phyloP scores from a whole-genome alignment of 2,329 filamentous ascomycete genomes.

The Tolypocladium pustulatum region DNA sequence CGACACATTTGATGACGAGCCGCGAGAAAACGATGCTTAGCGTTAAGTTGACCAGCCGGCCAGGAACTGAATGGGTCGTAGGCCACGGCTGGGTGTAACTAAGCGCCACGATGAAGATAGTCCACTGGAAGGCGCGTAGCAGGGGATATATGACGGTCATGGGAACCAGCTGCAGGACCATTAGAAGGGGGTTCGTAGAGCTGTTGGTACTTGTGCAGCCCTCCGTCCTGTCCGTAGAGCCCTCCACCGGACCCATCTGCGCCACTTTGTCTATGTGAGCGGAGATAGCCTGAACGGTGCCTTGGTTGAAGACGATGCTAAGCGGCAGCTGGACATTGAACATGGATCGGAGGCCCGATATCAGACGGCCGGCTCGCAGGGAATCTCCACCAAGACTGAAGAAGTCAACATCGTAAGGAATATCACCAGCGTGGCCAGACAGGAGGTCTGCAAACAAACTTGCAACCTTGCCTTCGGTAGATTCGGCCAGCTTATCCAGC shows the following conservation, averaged over 20 bases:
- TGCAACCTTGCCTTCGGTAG: conserved; percentile 26
- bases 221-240: conserved; percentile 10
- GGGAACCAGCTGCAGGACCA: conserved; percentile 40
- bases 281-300: conserved; percentile 30
- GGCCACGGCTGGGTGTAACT: conserved; percentile 26
- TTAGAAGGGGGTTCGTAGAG: conserved; percentile 36
- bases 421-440: conserved; percentile 23
- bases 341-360: conserved; percentile 38
- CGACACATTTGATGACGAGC: conserved; percentile 24
- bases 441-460: conserved; percentile 35
- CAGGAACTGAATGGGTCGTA: conserved; percentile 27
- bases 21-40: conserved; percentile 32
- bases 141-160: conserved; percentile 38
- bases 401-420: conserved; percentile 33
- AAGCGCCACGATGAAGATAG: conserved; percentile 37
- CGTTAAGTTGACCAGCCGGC: conserved; percentile 37
- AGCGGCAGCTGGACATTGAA: conserved; percentile 39
- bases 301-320: conserved; percentile 38
- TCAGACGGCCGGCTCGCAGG: conserved; percentile 38
- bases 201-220: conserved; percentile 31
- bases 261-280: conserved; percentile 23
- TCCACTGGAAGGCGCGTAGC: conserved; percentile 40
- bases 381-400: conserved; percentile 44
- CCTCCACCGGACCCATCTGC: conserved; percentile 1
- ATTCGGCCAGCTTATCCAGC: conserved; percentile 11